Evolutionary conservation across 345 rosid species (phyloP).

Genomic region (Aurinia saxatilis): DNA sequence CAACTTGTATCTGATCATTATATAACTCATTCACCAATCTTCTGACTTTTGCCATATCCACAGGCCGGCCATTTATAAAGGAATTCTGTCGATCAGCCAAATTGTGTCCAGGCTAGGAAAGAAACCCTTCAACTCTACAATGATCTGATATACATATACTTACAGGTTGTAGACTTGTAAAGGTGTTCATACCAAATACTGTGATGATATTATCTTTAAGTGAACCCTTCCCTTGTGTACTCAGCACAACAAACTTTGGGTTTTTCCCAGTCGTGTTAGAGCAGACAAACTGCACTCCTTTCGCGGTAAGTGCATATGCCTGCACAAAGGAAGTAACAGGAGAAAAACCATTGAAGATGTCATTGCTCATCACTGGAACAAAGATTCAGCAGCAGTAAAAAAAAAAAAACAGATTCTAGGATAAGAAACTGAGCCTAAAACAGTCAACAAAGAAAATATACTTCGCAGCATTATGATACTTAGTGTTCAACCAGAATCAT

Average conservation of each 20-base stretch:
- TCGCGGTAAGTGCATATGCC: constrained; percentile 91
- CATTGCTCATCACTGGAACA: neutral
- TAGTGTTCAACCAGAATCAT: too few species aligned
- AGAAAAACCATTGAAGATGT: neutral
- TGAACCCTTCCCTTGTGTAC: constrained; percentile 87
- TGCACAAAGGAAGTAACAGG: too few species aligned
- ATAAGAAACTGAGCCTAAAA: too few species aligned
- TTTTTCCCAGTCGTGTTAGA: too few species aligned
- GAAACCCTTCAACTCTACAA: too few species aligned
- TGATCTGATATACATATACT: constrained; percentile 63
- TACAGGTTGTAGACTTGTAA: constrained; percentile 73
- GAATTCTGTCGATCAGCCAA: constrained; percentile 95
- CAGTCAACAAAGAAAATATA: too few species aligned
- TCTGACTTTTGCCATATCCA: too few species aligned
- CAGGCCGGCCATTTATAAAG: constrained; percentile 93
- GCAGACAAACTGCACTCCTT: constrained; percentile 84
- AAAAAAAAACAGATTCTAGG: too few species aligned
- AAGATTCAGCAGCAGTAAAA: neutral
- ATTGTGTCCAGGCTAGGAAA: constrained; percentile 89
- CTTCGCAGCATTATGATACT: too few species aligned
- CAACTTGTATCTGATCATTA: constrained; percentile 88
- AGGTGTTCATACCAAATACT: constrained; percentile 20
- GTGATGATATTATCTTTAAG: too few species aligned
- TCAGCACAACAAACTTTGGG: constrained; percentile 83
- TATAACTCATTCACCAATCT: constrained; percentile 91